Conservation (phyloP, 2,329 filamentous ascomycete genomes). For the Didymella lethalis region DNA sequence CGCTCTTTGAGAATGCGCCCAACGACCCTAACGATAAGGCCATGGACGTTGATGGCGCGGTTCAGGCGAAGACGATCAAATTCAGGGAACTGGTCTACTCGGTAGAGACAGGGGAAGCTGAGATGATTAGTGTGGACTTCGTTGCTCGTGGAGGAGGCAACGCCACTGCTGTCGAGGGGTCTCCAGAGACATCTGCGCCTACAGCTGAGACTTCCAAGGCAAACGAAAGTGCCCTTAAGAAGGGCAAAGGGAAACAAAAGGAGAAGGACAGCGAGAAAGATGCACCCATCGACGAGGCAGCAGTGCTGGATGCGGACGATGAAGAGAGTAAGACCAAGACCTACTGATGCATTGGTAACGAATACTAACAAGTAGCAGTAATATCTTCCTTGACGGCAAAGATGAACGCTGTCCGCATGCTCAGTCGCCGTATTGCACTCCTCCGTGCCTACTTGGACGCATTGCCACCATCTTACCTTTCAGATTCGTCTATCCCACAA, state of each 20-base stretch:
- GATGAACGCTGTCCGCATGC: slow-evolving; percentile 91
- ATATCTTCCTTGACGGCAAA: slow-evolving; percentile 80
- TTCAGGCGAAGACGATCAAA: slow-evolving; percentile 61
- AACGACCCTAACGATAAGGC: slow-evolving; percentile 49
- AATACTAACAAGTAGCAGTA: slow-evolving; percentile 50
- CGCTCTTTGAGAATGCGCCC: slow-evolving; percentile 55
- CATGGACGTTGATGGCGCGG: slow-evolving; percentile 72
- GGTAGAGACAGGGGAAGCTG: slow-evolving; percentile 91
- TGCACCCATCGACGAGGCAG: slow-evolving; percentile 44
- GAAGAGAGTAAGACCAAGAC: slow-evolving; percentile 63
- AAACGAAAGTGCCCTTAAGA: slow-evolving; percentile 57
- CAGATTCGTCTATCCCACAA: slow-evolving; percentile 53
- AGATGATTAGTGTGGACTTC: slow-evolving; percentile 97
- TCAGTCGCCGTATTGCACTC: slow-evolving; percentile 68
- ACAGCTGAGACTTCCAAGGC: slow-evolving; percentile 30
- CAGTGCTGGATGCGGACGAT: slow-evolving; percentile 64
- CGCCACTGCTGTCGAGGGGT: slow-evolving; percentile 66
- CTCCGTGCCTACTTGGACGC: slow-evolving; percentile 74
- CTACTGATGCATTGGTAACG: neutral
- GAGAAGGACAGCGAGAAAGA: slow-evolving; percentile 49
- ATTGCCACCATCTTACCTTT: slow-evolving; percentile 71
- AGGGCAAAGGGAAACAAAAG: slow-evolving; percentile 62
- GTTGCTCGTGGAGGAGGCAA: slow-evolving; percentile 85
- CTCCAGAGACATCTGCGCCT: slow-evolving; percentile 28
- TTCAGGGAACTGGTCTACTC: slow-evolving; percentile 87